A percentile compares a stretch with the other conserved stretches of the same genome.
These are phyloP conservation scores for Phytopythium vexans DNA, from an alignment of 352 stramenopile species.

Conservation along the genomic window DNA sequence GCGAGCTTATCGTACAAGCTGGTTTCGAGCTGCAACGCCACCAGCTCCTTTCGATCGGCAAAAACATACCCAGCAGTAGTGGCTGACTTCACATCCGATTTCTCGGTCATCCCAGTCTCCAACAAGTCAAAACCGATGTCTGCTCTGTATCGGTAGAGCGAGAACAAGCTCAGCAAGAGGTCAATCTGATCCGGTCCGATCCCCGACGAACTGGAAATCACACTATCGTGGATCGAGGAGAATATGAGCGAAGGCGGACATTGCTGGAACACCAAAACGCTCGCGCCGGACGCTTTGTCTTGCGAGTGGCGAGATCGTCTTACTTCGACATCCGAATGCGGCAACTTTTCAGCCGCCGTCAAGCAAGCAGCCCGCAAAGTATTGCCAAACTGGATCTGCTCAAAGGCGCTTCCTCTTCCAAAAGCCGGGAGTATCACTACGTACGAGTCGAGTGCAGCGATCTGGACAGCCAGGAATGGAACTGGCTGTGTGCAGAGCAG, in stretches of 20 bases:
- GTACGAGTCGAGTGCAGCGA: slow-evolving; percentile 76
- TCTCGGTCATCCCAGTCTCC: slow-evolving; percentile 22
- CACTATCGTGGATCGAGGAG: slow-evolving; percentile 45
- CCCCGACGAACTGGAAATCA: slow-evolving; percentile 18
- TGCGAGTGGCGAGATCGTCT: slow-evolving; percentile 15
- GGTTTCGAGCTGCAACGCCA: slow-evolving; percentile 69
- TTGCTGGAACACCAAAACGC: slow-evolving; percentile 67
- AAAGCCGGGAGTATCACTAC: slow-evolving; percentile 61
- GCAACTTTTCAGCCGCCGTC: slow-evolving; percentile 42
- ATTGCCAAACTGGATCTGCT: neutral
- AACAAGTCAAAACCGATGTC: slow-evolving; percentile 64
- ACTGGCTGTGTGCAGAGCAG: slow-evolving; percentile 65
- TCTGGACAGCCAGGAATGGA: slow-evolving; percentile 47
- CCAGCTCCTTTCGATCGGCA: slow-evolving; percentile 37
- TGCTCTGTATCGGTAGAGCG: slow-evolving; percentile 81
- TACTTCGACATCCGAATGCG: slow-evolving; percentile 55
- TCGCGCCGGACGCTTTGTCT: slow-evolving; percentile 14
- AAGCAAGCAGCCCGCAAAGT: slow-evolving; percentile 9
- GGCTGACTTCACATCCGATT: slow-evolving; percentile 4
- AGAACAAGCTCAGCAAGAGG: slow-evolving; percentile 77
- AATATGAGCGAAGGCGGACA: slow-evolving; percentile 75
- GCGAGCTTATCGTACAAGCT: slow-evolving; percentile 74
- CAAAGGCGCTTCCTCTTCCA: neutral
- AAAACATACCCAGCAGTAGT: slow-evolving; percentile 9
- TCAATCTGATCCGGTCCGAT: slow-evolving; percentile 62